Conservation (phyloP, 495 filamentous ascomycete species). For the Penicillium mononematosum region DNA sequence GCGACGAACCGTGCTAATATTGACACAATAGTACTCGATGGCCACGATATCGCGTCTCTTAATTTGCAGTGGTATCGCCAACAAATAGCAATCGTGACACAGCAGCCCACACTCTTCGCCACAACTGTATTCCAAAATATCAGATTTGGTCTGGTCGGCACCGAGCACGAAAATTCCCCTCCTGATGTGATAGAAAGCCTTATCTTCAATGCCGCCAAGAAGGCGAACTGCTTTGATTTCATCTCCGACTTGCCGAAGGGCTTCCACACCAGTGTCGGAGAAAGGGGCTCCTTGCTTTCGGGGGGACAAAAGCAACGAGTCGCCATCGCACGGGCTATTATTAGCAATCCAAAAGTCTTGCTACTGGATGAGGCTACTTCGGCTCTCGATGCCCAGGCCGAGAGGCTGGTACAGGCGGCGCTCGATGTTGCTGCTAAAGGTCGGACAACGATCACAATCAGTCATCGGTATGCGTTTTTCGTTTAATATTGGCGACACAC, state of each 20-base stretch:
- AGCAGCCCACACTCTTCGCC: neutral
- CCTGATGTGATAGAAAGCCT: neutral
- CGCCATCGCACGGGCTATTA: neutral
- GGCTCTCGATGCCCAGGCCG: slow-evolving; percentile 85
- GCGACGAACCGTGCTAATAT: neutral
- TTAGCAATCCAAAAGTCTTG: neutral
- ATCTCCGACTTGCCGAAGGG: neutral
- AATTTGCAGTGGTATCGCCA: neutral
- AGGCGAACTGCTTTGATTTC: neutral
- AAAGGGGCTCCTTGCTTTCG: neutral
- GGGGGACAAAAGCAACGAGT: neutral
- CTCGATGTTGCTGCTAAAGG: slow-evolving; percentile 79
- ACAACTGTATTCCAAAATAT: neutral
- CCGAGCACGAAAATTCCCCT: neutral
- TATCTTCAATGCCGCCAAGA: neutral
- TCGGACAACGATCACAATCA: slow-evolving; percentile 91
- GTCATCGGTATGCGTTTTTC: slow-evolving; percentile 82
- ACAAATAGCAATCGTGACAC: neutral
- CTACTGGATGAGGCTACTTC: slow-evolving; percentile 77
- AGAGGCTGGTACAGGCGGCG: slow-evolving; percentile 87
- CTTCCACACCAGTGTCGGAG: neutral
- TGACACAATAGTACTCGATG: neutral
- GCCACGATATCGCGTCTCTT: neutral
- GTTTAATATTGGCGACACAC: neutral
- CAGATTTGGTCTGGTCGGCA: neutral